A percentile compares a stretch with the other conserved stretches of the same genome.
phyloP scores from a whole-genome alignment of 225 moss, liverwort and hornwort genomes.

The Rhytidiadelphus loreus region DNA sequence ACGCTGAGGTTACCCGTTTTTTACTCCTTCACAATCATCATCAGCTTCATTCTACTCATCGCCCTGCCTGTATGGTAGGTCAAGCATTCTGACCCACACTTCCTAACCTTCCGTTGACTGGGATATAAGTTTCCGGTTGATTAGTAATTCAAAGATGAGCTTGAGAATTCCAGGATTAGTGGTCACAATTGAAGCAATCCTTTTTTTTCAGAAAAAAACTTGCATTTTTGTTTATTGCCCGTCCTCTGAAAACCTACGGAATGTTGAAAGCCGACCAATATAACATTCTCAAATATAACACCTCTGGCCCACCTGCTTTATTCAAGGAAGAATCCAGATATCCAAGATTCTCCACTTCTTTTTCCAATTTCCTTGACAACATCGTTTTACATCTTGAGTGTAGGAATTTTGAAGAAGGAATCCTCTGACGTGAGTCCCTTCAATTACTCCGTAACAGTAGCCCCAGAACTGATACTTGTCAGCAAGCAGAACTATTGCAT shows the following conservation, averaged over 20 bases:
- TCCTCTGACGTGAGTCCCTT: background rate
- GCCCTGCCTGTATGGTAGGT: slow-evolving; percentile 10
- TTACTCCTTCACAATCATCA: background rate
- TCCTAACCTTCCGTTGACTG: background rate
- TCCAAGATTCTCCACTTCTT: background rate
- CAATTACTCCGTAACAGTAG: background rate
- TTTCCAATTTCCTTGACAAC: background rate
- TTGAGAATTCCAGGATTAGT: background rate
- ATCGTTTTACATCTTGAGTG: background rate
- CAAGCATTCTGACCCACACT: background rate
- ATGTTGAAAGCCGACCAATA: background rate
- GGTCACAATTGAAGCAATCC: background rate
- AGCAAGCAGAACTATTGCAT: background rate
- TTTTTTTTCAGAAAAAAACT: background rate
- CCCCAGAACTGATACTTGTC: background rate
- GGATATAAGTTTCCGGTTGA: background rate
- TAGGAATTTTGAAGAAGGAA: background rate
- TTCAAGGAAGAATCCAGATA: background rate
- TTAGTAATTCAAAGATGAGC: background rate
- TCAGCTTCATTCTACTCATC: slow-evolving; percentile 10
- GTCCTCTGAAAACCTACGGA: background rate
- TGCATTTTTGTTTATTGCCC: too few relatives aligned
- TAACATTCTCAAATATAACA: background rate
- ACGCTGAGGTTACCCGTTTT: background rate
- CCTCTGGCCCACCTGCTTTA: background rate